A percentile compares a stretch with the other conserved stretches of the same genome.
Conservation (phyloP, 202 grass and related monocot genomes). For the Schoenoplectus triqueter region DNA sequence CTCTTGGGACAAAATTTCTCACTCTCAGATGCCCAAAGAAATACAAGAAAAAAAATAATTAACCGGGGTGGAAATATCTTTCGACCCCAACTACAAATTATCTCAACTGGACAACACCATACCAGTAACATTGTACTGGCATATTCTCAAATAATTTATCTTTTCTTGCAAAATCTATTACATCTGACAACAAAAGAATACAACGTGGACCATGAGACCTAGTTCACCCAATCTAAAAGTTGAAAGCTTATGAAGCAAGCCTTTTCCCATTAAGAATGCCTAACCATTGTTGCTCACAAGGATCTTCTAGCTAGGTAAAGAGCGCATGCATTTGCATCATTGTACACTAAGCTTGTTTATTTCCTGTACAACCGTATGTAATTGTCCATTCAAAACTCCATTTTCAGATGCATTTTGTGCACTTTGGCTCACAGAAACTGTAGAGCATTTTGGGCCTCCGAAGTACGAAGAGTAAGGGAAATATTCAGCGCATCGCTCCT, state of each 20-base stretch:
- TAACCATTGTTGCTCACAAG: conserved; percentile 44
- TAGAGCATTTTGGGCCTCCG: conserved; percentile 62
- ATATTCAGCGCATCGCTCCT: conserved; percentile 70
- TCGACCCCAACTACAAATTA: conserved; percentile 47
- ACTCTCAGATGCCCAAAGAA: conserved; percentile 40
- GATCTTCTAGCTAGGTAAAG: conserved; percentile 40
- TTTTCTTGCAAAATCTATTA: conserved; percentile 58
- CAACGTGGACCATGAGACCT: conserved; percentile 14
- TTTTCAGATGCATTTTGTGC: conserved; percentile 71
- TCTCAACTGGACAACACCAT: conserved; percentile 37
- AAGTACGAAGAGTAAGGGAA: conserved; percentile 92
- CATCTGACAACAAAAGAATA: conserved; percentile 42
- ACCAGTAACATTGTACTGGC: conserved; percentile 41
- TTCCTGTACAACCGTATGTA: conserved; percentile 62
- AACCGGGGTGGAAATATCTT: conserved; percentile 47
- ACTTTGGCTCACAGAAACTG: conserved; percentile 37
- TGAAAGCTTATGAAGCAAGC: conserved; percentile 39
- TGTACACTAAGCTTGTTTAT: conserved; percentile 68
- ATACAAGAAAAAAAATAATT: conserved; percentile 46
- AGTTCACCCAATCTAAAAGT: conserved; percentile 32
- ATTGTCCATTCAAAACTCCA: conserved; percentile 67
- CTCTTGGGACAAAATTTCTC: conserved; percentile 62
- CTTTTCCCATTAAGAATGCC: conserved; percentile 36
- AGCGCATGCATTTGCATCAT: conserved; percentile 49
- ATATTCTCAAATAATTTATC: conserved; percentile 51